A percentile compares a stretch with the other conserved stretches of the same genome.
phyloP scores from a whole-genome alignment of 768 basidiomycete species.

The Daedaleopsis sinensis region DNA sequence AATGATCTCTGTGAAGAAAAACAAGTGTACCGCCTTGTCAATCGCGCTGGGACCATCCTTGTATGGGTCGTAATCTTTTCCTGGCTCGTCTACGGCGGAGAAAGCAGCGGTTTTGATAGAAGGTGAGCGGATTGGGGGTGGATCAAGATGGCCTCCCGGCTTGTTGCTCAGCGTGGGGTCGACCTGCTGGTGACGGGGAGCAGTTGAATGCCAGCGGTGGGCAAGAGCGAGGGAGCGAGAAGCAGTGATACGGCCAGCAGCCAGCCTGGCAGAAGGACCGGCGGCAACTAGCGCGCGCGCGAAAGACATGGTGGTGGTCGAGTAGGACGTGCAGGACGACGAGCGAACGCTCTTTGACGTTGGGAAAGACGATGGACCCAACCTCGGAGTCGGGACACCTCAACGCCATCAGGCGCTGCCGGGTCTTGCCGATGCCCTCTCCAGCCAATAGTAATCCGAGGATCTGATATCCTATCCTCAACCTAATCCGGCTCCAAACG shows the following conservation, averaged over 20 bases:
- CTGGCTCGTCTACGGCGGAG: slow-evolving; percentile 45
- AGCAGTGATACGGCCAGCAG: slow-evolving; percentile 29
- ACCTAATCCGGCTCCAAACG: slow-evolving; percentile 2
- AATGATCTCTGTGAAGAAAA: slow-evolving; percentile 99
- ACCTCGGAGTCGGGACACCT: slow-evolving; percentile 26
- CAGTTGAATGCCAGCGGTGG: slow-evolving; percentile 55
- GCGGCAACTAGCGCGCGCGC: slow-evolving; percentile 52
- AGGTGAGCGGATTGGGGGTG: slow-evolving; percentile 15
- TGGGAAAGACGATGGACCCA: slow-evolving; percentile 24
- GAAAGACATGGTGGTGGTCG: slow-evolving; percentile 59
- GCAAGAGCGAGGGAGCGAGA: slow-evolving; percentile 41
- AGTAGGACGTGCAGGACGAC: slow-evolving; percentile 40
- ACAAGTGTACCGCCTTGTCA: slow-evolving; percentile 93
- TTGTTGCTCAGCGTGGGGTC: slow-evolving; percentile 26
- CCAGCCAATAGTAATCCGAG: slow-evolving; percentile 49
- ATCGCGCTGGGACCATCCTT: slow-evolving; percentile 84
- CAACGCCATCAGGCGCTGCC: slow-evolving; percentile 26
- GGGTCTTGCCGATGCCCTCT: slow-evolving; percentile 29
- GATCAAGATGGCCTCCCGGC: slow-evolving; percentile 21
- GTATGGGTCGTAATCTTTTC: slow-evolving; percentile 67
- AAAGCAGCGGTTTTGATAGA: slow-evolving; percentile 32
- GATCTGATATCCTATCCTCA: slow-evolving; percentile 24
- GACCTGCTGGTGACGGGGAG: slow-evolving; percentile 27
- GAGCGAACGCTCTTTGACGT: slow-evolving; percentile 25
- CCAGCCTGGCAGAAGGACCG: slow-evolving; percentile 53